These are phyloP conservation scores for Penicillium turbatum DNA, from an alignment of 495 filamentous ascomycete genomes.

Conservation along the genomic window DNA sequence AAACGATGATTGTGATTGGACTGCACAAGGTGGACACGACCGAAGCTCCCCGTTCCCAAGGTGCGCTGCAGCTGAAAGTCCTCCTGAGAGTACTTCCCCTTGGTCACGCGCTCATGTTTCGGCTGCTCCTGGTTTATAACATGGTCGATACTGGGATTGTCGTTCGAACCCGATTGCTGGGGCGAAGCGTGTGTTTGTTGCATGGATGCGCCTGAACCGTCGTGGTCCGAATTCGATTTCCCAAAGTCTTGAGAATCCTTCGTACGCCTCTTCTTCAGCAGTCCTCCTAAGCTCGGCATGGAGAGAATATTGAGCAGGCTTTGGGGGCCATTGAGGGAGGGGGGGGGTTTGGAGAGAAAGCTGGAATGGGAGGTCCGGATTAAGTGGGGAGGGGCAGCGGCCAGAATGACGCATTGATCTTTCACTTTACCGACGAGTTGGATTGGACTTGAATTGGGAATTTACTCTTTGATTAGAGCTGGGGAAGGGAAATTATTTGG, in stretches of 20 bases:
- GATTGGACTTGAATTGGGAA: too few species aligned
- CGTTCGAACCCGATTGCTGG: constrained; percentile 21
- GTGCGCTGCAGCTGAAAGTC: constrained; percentile 89
- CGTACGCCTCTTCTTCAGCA: constrained; percentile 97
- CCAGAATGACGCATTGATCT: constrained; percentile 35
- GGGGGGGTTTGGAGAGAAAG: constrained; percentile 8
- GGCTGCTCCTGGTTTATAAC: constrained; percentile 34
- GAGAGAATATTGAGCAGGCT: constrained; percentile 21
- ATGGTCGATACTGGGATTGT: constrained; percentile 46
- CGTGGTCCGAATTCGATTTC: constrained; percentile 32
- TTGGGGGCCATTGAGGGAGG: not conserved
- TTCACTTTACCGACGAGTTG: not conserved
- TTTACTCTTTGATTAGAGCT: not conserved
- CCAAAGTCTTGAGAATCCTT: constrained; percentile 63
- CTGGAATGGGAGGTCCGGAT: constrained; percentile 16
- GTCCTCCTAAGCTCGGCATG: constrained; percentile 56
- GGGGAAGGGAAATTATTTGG: too few species aligned
- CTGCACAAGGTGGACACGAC: constrained; percentile 91
- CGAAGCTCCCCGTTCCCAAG: constrained; percentile 94
- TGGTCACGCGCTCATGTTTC: constrained; percentile 62
- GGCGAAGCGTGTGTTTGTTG: constrained; percentile 32
- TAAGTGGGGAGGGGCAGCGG: constrained; percentile 26
- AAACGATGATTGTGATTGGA: constrained; percentile 95
- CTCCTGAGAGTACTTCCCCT: constrained; percentile 92
- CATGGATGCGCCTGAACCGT: constrained; percentile 40